Evolutionary conservation across 106 monocot genomes (phyloP), one percentile per base, ranked within the genome.

Genomic region (Allium sativum): DNA sequence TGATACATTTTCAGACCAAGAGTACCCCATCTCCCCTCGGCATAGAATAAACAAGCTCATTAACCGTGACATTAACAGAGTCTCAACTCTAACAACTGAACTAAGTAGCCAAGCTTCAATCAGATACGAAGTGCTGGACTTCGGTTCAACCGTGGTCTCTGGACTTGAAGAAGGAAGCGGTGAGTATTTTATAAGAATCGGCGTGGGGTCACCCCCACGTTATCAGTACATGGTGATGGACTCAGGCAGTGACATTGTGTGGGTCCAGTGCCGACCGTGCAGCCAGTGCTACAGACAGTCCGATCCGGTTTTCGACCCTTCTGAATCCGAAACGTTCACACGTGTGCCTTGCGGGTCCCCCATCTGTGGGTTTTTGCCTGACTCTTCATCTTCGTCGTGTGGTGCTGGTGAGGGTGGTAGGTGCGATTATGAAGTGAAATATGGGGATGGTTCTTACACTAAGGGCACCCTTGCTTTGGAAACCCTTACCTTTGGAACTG

Each of bases 201-300:
- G 90, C n/a, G 79, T 90, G 3, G 90, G 90, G 18, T 69, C 67
- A 16, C 90, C 90, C 12, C 77, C 85, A 0, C 43, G 65, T 9
- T 59, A 77, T 7, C 85, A 90, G 74, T 82, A 56, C 82, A 55
- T 90, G 51, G 85, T 90, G 7, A 40, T 90, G 18, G 90, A 90
- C 67, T 85, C 90, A 59, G 90, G 90, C 66, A 90, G 90, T 64
- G 90, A 90, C 77, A 31, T 90, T 12, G 72, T 85, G 11, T 90
- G 90, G 90, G 69, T 90, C 10, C 90, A 85, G 60, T 90, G 90
- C 74, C 66, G 58, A 48, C 90, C 90, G 0, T 90, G 90, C 77
- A 7, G 18, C 16, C 74, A 77, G 62, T 90, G 90, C 72, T 85
- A 90, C 67, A 12, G 61, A 2, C 90, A 90, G 56, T 66, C 85